Evolutionary conservation across 2,329 filamentous ascomycete genomes (phyloP), one percentile per base, ranked within the genome.

Genomic region (Penicillium decumbens): DNA sequence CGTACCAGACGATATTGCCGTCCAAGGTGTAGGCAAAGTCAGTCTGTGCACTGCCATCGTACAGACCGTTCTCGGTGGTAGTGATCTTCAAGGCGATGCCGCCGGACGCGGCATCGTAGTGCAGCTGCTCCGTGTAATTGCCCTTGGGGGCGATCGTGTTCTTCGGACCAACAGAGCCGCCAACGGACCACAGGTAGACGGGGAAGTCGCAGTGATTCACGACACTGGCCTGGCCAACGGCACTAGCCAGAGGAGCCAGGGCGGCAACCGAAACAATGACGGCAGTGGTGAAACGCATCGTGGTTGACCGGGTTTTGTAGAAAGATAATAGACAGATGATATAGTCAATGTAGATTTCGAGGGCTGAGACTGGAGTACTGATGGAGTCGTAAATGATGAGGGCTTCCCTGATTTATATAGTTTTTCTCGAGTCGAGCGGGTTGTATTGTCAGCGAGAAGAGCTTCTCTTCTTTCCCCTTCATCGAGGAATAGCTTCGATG

Each of bases 31-130:
- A 75, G 33, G 72, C 70, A 53, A 67, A 74, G 54, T 66, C 68
- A 37, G 69, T 67, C 57, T 74, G 67, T 3, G 69, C 56, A 35
- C 62, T 67, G 27, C 62, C 64, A 25, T 69, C 61, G 51, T 63
- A 70, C 39, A 73, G 52, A 5, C 71, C 71, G 46, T 71, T 60
- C 39, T 62, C 42, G 12, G 47, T 56, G 18, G 58, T 65, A 38
- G 72, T 68, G 53, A 75, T 67, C 62, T 74, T 75, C 41, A 75
- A 59, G 1, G 72, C 55, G 41, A 75, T 63, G 8, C 73, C 73
- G n/a, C 71, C 71, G 0, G 67, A 70, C 23, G 60, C 49, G 18
- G 64, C 53, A 45, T 73, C 69, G 41, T 63, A 61, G 56, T 58
- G 64, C 53, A 72, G 63, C 13, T 45, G 29, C 53, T 75, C 69